Base-by-base conservation (phyloP, 768 basidiomycete genomes). In the Rhodosporidiobolus sp. region DNA sequence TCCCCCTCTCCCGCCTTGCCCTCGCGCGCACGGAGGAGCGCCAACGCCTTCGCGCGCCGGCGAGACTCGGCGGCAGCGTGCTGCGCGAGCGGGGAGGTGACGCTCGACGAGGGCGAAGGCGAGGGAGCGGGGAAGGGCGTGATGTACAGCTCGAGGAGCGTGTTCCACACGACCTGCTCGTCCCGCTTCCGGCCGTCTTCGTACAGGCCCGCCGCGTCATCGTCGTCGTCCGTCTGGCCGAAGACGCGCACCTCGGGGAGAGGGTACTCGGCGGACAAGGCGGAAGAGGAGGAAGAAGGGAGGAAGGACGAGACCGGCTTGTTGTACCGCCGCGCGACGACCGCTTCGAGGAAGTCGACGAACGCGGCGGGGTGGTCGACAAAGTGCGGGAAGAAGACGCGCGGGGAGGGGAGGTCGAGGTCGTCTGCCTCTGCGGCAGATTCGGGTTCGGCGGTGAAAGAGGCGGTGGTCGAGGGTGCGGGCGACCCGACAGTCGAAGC, bases 131-230 rank as follows among this genome's bases (percentile, higher is more conserved):
- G 7, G 22, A 46, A 12, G 32, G 78, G 78, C 5, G 77, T 64
- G 24, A 99, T 85, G 80, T 97, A 97, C 19, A 99, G 85, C 81
- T 99, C 95, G 70, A 98, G 83, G 4, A 98, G 84, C 17, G 94
- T 97, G 81, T 95, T 96, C 94, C 94, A 97, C 5, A 97, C 88
- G 0, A 93, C 89, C 16, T 86, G 84, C 77, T 92, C 92, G 78
- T 94, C 91, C 9, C 72, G 67, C 16, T 81, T 80, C 77, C 83
- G 85, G 55, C 86, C 86, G 22, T 72, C 67, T 6, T 61, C 70
- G 34, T 56, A 43, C 38, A 43, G 14, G 38, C 38, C 38, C 48
- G 35, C 85, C 52, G 86, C 86, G 32, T 60, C 67, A 8, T 61
- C 73, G 32, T 56, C 46, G 24, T 67, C 69, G 43, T 53, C 45